Percentiles rank a stretch among this genome's conserved stretches.
These are phyloP conservation scores for Suillus placidus DNA, from an alignment of 768 basidiomycete species.

Conservation along the genomic window DNA sequence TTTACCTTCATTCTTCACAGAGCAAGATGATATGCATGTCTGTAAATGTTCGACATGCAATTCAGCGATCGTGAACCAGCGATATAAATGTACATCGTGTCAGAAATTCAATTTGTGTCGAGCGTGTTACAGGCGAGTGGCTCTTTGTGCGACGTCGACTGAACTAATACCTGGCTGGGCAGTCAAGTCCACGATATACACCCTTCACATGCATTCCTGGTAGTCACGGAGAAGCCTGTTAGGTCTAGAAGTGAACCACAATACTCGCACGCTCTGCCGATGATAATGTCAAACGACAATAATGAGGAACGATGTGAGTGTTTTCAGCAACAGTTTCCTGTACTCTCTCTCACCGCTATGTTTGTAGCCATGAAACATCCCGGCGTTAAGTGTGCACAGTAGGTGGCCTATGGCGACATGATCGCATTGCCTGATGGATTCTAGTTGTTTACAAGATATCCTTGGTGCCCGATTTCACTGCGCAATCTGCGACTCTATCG, in stretches of 20 bases:
- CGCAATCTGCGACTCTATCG: conserved; percentile 81
- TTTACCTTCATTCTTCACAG: conserved; percentile 38
- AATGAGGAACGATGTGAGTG: conserved; percentile 65
- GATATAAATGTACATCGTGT: conserved; percentile 88
- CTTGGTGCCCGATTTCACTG: conserved; percentile 93
- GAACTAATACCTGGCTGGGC: conserved; percentile 9
- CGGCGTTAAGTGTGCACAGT: conserved; percentile 88
- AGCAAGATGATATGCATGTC: conserved; percentile 69
- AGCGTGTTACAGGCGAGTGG: conserved; percentile 73
- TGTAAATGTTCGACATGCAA: conserved; percentile 83
- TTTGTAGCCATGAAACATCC: conserved; percentile 70
- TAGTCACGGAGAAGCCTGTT: conserved; percentile 65
- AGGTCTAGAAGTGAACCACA: conserved; percentile 47
- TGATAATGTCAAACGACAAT: conserved; percentile 38
- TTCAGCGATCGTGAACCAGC: conserved; percentile 56
- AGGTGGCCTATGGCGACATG: conserved; percentile 33
- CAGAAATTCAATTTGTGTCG: conserved; percentile 78
- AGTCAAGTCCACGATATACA: conserved; percentile 93
- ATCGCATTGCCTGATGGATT: background rate
- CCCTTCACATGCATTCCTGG: conserved; percentile 84
- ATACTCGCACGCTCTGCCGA: conserved; percentile 23
- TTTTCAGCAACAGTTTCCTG: background rate
- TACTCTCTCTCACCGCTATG: conserved; percentile 11
- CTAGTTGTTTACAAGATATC: conserved; percentile 85
- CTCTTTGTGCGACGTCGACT: conserved; percentile 6